Base-by-base conservation (phyloP, 805 yeast species). In the Starmera dryadoides region DNA sequence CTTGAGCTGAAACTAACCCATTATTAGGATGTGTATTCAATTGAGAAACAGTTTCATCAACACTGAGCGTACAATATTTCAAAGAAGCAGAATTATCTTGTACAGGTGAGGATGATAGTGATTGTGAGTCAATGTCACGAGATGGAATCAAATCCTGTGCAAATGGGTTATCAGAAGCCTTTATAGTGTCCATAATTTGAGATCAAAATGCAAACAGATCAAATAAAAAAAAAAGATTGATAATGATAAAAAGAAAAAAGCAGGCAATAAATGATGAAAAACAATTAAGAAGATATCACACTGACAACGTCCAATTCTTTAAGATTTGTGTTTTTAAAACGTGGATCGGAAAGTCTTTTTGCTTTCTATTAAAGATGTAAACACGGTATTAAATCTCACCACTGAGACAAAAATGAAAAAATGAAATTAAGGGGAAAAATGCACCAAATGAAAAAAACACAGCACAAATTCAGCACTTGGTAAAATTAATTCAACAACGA, bases 1-100 rank as follows among this genome's bases (percentile, higher is more conserved):
- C 98, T 42, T 79, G 88, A 25, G 67, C 65, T 33, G 81, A 77
- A 26, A 72, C 62, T 20, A 93, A 64, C 1, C 98, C 98, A 10
- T 57, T 52, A 1, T 47, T 52, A 3, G 60, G 38, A 48, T 86
- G 77, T 0, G 98, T 82, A 35, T 72, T 73, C 32, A 91, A 66
- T 35, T 77, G 79, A 18, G 55, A 43, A 2, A 73, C 68, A 1
- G 91, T 78, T 34, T 86, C 86, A n/a, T 77, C 83, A 3, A 76
- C 71, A 1, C 89, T 60, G 40, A 74, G 60, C 25, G 72, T 68
- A 47, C 87, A 73, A 60, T 63, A 93, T 43, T 69, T 69, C 29
- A 77, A 71, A 3, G 96, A 82, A 0, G 91, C 81, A 3, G 81
- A 54, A 30, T 52, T 53, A 4, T 64, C 63, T 40, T 57, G 63